phyloP scores from a whole-genome alignment of 75 land plant genomes.

The Azolla pinnata region DNA sequence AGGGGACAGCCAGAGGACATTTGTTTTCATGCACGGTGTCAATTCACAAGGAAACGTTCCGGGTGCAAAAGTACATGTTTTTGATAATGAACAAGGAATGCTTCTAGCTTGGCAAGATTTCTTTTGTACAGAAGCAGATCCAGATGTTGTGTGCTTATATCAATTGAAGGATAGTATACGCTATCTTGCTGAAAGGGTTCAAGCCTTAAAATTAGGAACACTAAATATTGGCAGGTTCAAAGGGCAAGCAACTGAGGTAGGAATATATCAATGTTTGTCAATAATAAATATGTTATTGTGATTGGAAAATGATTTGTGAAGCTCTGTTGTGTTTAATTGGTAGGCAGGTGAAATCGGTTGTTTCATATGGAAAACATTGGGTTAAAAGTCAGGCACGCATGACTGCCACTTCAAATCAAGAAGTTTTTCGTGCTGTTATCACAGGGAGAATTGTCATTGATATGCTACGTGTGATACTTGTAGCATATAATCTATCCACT shows the following conservation, averaged over 20 bases:
- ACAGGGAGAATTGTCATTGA: slow-evolving; percentile 29
- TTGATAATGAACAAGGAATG: slow-evolving; percentile 16
- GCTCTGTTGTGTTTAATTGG: background rate
- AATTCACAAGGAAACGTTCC: slow-evolving; percentile 3
- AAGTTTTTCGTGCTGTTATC: slow-evolving; percentile 21
- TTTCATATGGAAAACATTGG: slow-evolving; percentile 33
- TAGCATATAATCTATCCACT: slow-evolving; percentile 26
- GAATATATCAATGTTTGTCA: background rate
- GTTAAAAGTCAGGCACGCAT: slow-evolving; percentile 30
- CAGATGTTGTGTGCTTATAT: slow-evolving; percentile 28
- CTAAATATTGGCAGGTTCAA: slow-evolving; percentile 21
- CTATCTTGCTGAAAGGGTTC: slow-evolving; percentile 20
- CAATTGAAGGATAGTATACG: slow-evolving; percentile 33
- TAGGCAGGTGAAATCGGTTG: slow-evolving; percentile 32
- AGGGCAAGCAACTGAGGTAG: slow-evolving; percentile 22
- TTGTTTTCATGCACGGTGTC: slow-evolving; percentile 18
- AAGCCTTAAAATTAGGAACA: slow-evolving; percentile 19
- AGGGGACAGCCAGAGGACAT: slow-evolving; percentile 4
- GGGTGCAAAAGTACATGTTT: slow-evolving; percentile 16
- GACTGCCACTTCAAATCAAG: slow-evolving; percentile 33
- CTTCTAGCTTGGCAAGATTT: slow-evolving; percentile 25
- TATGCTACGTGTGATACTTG: slow-evolving; percentile 29
- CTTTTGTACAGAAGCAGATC: slow-evolving; percentile 18
- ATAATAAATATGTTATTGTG: too few species aligned
- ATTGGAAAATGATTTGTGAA: too few species aligned